A percentile compares a stretch with the other conserved stretches of the same genome.
These are phyloP conservation scores for Amanita jacksonii DNA, from an alignment of 768 basidiomycete species.

Conservation along the genomic window DNA sequence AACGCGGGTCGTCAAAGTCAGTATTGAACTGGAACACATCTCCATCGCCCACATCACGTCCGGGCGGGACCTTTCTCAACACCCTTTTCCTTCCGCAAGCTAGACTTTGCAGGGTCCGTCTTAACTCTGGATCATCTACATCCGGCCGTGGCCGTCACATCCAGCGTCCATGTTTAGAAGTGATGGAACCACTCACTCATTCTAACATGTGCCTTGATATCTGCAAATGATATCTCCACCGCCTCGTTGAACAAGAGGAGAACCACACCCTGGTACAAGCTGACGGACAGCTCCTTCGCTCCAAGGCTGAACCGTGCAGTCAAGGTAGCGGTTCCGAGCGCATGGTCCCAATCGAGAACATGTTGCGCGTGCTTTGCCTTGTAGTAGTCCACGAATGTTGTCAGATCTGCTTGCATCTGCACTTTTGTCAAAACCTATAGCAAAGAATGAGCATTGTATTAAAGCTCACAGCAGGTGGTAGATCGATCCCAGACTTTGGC, in stretches of 20 bases:
- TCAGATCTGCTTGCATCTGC: conserved; percentile 69
- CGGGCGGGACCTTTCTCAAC: conserved; percentile 66
- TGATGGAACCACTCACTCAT: conserved; percentile 49
- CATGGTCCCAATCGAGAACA: conserved; percentile 78
- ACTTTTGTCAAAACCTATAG: conserved; percentile 1
- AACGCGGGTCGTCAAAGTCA: conserved; percentile 68
- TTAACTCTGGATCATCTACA: conserved; percentile 61
- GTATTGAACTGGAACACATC: conserved; percentile 81
- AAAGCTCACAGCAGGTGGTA: conserved; percentile 42
- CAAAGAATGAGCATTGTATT: conserved; percentile 1
- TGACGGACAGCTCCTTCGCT: conserved; percentile 82
- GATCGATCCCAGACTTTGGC: conserved; percentile 37
- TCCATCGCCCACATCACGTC: conserved; percentile 64
- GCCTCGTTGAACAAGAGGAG: conserved; percentile 78
- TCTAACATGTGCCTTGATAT: conserved; percentile 57
- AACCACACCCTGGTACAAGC: conserved; percentile 84
- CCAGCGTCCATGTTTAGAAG: not conserved
- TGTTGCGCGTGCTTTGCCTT: conserved; percentile 67
- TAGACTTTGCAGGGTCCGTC: conserved; percentile 84
- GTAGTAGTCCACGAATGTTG: conserved; percentile 61
- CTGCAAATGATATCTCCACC: conserved; percentile 47
- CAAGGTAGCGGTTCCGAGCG: conserved; percentile 75
- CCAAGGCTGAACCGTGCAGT: conserved; percentile 57
- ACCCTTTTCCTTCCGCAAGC: conserved; percentile 89
- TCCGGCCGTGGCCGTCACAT: not conserved